Conservation (phyloP, 192 early-diverging fungal species). For the Geranomyces variabilis region DNA sequence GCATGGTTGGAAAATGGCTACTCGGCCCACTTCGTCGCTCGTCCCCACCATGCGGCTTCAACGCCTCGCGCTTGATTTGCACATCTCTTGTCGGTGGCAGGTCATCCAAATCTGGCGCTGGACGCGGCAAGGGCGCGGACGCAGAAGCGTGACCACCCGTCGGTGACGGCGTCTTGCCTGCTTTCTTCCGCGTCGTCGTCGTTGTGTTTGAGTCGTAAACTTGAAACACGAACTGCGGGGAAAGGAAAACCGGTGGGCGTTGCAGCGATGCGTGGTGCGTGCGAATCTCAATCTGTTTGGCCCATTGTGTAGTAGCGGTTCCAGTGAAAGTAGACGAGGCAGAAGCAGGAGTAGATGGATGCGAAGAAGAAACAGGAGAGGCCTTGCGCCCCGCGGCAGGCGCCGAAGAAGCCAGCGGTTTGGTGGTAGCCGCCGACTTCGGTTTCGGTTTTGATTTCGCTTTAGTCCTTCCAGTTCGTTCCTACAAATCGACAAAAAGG, state of each 20-base stretch:
- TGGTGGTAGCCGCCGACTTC: neutral
- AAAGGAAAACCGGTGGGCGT: conserved; percentile 42
- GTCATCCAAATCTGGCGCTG: conserved; percentile 28
- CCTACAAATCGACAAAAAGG: too few relatives aligned
- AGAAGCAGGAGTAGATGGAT: neutral
- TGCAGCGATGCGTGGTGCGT: conserved; percentile 25
- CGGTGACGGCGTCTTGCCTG: too few relatives aligned
- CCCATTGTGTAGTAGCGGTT: conserved; percentile 17
- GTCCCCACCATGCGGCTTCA: conserved; percentile 20
- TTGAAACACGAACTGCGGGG: conserved; percentile 40
- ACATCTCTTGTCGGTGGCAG: conserved; percentile 15
- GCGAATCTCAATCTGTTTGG: conserved; percentile 37
- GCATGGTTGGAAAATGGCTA: conserved; percentile 18
- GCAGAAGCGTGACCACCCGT: too few relatives aligned
- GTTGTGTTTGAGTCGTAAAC: conserved; percentile 14
- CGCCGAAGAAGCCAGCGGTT: too few relatives aligned
- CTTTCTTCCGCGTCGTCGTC: too few relatives aligned
- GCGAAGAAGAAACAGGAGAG: neutral
- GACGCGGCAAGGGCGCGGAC: neutral
- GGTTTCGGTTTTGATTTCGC: neutral
- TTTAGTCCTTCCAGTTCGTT: too few relatives aligned
- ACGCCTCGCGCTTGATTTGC: conserved; percentile 24
- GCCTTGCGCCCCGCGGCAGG: too few relatives aligned
- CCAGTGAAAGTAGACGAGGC: neutral
- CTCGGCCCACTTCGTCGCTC: conserved; percentile 1